Conservation (phyloP, 192 early-diverging fungal genomes). For the Mortierella antarctica region DNA sequence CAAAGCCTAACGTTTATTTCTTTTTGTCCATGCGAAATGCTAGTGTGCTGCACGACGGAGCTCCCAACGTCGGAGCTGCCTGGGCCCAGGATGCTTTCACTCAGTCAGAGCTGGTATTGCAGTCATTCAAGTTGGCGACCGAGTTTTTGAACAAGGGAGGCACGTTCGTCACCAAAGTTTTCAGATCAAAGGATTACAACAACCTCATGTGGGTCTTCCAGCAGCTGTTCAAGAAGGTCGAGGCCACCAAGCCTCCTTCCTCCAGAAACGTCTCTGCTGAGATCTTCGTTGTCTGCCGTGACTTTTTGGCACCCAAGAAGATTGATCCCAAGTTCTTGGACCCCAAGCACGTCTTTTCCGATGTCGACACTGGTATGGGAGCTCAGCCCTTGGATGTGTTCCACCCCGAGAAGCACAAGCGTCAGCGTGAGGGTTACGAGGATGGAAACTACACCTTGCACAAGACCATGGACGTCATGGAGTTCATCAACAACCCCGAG, state of each 20-base stretch:
- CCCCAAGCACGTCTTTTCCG: slow-evolving; percentile 93
- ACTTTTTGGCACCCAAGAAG: slow-evolving; percentile 92
- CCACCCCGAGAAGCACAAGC: slow-evolving; percentile 90
- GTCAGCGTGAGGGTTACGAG: slow-evolving; percentile 97
- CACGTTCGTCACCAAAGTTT: slow-evolving; percentile 96
- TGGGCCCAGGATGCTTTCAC: slow-evolving; percentile 98
- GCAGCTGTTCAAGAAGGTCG: slow-evolving; percentile 94
- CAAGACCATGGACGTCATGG: slow-evolving; percentile 76
- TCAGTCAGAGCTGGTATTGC: slow-evolving; percentile 93
- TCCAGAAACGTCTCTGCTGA: slow-evolving; percentile 99
- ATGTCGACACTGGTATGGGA: slow-evolving; percentile 75
- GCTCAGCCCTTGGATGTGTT: slow-evolving; percentile 79
- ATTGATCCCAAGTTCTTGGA: slow-evolving; percentile 95
- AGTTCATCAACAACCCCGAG: slow-evolving; percentile 84
- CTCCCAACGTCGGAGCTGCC: slow-evolving; percentile 96
- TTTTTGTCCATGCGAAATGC: slow-evolving; percentile 1
- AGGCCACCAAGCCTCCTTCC: slow-evolving; percentile 98
- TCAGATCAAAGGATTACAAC: slow-evolving; percentile 99
- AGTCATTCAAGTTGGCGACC: slow-evolving; percentile 91
- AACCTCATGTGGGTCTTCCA: slow-evolving; percentile 99
- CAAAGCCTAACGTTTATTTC: background rate
- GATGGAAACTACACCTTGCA: slow-evolving; percentile 94
- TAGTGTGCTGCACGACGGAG: slow-evolving; percentile 97
- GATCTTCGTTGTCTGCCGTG: slow-evolving; percentile 98
- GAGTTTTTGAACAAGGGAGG: slow-evolving; percentile 94